phyloP scores from a whole-genome alignment of 2,329 filamentous ascomycete species.

The Penicillium janthinellum region DNA sequence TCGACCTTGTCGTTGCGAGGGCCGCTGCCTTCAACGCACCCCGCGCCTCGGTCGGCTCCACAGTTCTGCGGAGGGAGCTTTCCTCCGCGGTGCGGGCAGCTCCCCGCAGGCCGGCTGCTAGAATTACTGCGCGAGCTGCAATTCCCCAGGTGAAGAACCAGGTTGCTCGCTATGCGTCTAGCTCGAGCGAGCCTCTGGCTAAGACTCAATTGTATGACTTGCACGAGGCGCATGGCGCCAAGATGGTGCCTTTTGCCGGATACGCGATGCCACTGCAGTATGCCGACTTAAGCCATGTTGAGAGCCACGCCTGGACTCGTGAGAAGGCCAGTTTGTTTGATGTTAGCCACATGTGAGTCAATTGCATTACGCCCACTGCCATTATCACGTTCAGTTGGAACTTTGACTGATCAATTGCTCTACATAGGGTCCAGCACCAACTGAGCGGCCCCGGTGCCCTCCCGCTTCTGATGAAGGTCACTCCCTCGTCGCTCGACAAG shows the following conservation, averaged over 20 bases:
- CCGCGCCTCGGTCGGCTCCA: slow-evolving; percentile 36
- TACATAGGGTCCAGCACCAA: slow-evolving; percentile 70
- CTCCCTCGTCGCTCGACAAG: slow-evolving; percentile 70
- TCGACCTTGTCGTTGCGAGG: slow-evolving; percentile 33
- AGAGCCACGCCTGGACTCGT: slow-evolving; percentile 89
- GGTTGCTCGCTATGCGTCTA: slow-evolving; percentile 37
- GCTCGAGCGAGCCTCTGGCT: slow-evolving; percentile 31
- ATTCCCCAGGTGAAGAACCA: slow-evolving; percentile 18
- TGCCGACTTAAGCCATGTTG: slow-evolving; percentile 70
- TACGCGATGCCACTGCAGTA: slow-evolving; percentile 95
- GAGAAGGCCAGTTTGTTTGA: slow-evolving; percentile 89
- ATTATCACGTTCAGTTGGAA: not conserved
- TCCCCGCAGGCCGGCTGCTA: slow-evolving; percentile 16
- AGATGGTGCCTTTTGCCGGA: slow-evolving; percentile 96
- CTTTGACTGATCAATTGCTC: slow-evolving; percentile 8
- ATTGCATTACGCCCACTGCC: too few species aligned
- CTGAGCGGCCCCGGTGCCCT: slow-evolving; percentile 79
- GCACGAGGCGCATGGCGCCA: slow-evolving; percentile 75
- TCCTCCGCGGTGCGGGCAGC: slow-evolving; percentile 31
- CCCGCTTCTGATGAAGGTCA: slow-evolving; percentile 80
- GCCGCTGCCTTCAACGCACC: slow-evolving; percentile 29
- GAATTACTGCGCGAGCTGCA: slow-evolving; percentile 14
- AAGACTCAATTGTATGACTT: slow-evolving; percentile 76
- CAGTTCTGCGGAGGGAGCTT: slow-evolving; percentile 32
- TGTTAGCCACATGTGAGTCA: slow-evolving; percentile 84